Base-by-base conservation (phyloP, 495 filamentous ascomycete genomes). In the Apodospora peruviana region DNA sequence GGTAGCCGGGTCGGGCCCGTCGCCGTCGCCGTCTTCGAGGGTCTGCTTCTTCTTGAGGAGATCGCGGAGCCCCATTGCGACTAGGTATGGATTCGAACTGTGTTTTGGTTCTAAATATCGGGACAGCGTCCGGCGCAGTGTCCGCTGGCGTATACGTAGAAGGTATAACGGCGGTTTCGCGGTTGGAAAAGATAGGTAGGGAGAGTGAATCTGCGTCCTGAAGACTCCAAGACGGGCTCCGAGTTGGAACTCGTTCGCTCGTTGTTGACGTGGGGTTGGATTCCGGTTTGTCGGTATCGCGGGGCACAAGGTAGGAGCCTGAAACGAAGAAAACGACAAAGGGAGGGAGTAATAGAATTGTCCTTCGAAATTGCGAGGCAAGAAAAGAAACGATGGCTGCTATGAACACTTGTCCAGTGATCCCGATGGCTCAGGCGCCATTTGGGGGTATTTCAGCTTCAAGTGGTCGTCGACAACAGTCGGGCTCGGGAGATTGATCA, bases 21-120 rank as follows among this genome's bases (percentile, higher is more conserved):
- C 60, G 49, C 61, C 57, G 32, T 72, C 62, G 36, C 58, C 69
- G 40, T 75, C 66, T 48, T 78, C 79, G 25, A 65, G 32, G 40
- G 50, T 56, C 34, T 87, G 78, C 64, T 84, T 84, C 70, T 85
- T 90, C 67, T 83, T 86, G 45, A 91, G 72, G 25, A 90, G 71
- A 50, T 88, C 81, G 63, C 80, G 80, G 47, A 91, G 65, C 25
- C 85, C 78, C 88, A 91, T 91, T 10, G 25, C 21, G 22, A 22
- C 16, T 10, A 20, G 24, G 39, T 20, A 20, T 14, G 32, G 20
- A 17, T 22, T n/a, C 16, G 3, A n/a, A 25, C 22, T 7, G 40
- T 8, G 5, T 21, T n/a, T 4, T n/a, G n/a, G 18, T 27, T 42
- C 10, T 42, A 20, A 22, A 16, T 18, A 3, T 3, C 3, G 37